A percentile compares a stretch with the other conserved stretches of the same genome.
Evolutionary conservation across 1,284 basidiomycete genomes (phyloP).

Genomic region (Meira nashicola): DNA sequence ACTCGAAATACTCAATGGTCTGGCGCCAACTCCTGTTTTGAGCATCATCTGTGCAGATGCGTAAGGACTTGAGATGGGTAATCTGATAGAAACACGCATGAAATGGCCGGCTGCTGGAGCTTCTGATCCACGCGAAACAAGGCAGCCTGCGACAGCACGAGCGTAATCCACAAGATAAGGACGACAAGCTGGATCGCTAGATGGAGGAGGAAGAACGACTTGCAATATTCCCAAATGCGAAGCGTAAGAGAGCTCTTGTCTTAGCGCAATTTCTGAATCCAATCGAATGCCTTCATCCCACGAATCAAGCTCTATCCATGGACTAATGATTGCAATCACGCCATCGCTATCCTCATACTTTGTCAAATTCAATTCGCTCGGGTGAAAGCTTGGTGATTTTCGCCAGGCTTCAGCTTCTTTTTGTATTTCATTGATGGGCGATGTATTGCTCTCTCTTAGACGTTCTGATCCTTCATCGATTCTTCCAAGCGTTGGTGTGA

Average conservation of each 20-base stretch:
- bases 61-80: conserved; percentile 45
- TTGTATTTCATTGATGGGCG: conserved; percentile 56
- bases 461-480: not conserved
- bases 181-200: conserved; percentile 61
- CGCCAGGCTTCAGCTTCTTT: conserved; percentile 83
- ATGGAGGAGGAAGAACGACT: conserved; percentile 82
- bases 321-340: conserved; percentile 72
- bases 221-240: conserved; percentile 82
- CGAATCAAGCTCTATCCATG: conserved; percentile 93
- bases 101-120: conserved; percentile 30
- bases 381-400: conserved; percentile 69
- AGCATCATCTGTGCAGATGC: conserved; percentile 24
- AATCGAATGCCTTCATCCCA: conserved; percentile 88
- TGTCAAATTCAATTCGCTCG: conserved; percentile 82
- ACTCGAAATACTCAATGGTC: conserved; percentile 10
- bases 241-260: conserved; percentile 87
- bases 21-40: not conserved
- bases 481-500: no score
- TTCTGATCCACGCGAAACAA: conserved; percentile 33
- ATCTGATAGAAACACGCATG: conserved; percentile 41
- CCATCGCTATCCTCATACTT: conserved; percentile 78
- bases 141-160: conserved; percentile 62
- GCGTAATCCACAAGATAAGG: conserved; percentile 84
- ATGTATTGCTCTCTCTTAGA: not conserved
- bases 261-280: conserved; percentile 89